phyloP scores from a whole-genome alignment of 2,329 filamentous ascomycete species.

The Tympanopsis confertula region DNA sequence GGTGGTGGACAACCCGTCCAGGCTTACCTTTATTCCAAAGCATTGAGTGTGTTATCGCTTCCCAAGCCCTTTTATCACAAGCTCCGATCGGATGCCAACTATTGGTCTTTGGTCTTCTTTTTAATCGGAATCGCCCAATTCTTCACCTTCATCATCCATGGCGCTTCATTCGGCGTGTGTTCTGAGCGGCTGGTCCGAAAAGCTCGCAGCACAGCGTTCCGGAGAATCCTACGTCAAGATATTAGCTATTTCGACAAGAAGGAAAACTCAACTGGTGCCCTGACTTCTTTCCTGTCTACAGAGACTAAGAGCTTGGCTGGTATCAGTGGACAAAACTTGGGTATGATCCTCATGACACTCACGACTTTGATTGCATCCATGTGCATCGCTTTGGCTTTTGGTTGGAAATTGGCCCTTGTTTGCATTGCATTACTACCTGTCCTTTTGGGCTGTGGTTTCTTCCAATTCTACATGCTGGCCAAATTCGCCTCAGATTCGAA shows the following conservation, averaged over 20 bases:
- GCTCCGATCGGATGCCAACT: slow-evolving; percentile 62
- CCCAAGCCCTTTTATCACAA: slow-evolving; percentile 35
- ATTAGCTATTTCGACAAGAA: slow-evolving; percentile 1
- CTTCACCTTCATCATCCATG: slow-evolving; percentile 56
- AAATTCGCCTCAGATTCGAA: slow-evolving; percentile 72
- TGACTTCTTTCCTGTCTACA: slow-evolving; percentile 1
- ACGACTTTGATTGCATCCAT: slow-evolving; percentile 1
- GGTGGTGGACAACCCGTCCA: slow-evolving; percentile 70
- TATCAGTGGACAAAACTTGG: slow-evolving; percentile 2
- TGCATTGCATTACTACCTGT: slow-evolving; percentile 70
- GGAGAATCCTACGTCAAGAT: slow-evolving; percentile 40
- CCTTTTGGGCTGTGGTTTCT: slow-evolving; percentile 68
- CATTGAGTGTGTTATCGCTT: slow-evolving; percentile 59
- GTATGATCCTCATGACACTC: slow-evolving; percentile 1
- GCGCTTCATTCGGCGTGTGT: slow-evolving; percentile 68
- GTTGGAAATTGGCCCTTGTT: slow-evolving; percentile 80
- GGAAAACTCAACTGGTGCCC: slow-evolving; percentile 1
- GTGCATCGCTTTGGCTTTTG: slow-evolving; percentile 57
- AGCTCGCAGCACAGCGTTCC: slow-evolving; percentile 72
- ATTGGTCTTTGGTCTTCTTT: slow-evolving; percentile 82
- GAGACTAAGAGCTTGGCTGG: slow-evolving; percentile 2
- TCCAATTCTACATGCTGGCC: slow-evolving; percentile 74
- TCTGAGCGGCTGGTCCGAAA: slow-evolving; percentile 78
- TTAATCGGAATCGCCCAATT: slow-evolving; percentile 70
- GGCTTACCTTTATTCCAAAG: slow-evolving; percentile 79